Percentiles rank a stretch among this genome's conserved stretches.
phyloP scores from a whole-genome alignment of 2,329 filamentous ascomycete genomes.

The Fusarium sp. region DNA sequence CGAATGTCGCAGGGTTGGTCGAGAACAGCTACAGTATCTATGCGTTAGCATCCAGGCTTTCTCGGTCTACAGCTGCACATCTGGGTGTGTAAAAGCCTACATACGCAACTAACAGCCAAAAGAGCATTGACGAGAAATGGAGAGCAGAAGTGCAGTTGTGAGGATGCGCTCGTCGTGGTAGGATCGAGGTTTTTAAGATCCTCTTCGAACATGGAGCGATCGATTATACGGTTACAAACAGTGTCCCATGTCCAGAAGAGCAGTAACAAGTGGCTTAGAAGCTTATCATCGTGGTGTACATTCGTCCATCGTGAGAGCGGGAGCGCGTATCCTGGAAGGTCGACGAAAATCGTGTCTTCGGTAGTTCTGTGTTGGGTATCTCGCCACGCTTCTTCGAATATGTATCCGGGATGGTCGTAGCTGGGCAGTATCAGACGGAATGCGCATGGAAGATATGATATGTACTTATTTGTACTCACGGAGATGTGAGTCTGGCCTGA shows the following conservation, averaged over 20 bases:
- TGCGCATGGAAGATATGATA: too few species aligned
- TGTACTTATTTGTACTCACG: slow-evolving; percentile 7
- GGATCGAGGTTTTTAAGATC: slow-evolving; percentile 30
- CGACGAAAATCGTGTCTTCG: slow-evolving; percentile 9
- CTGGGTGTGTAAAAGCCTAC: not conserved
- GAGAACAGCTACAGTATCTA: slow-evolving; percentile 16
- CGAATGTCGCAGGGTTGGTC: slow-evolving; percentile 19
- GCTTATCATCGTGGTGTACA: slow-evolving; percentile 20
- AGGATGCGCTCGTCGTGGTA: not conserved
- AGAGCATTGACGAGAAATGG: slow-evolving; percentile 41
- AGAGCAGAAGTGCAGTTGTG: slow-evolving; percentile 31
- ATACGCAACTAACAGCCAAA: slow-evolving; percentile 40
- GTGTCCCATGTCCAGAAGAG: slow-evolving; percentile 39
- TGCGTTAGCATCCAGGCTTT: not conserved
- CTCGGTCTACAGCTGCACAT: not conserved
- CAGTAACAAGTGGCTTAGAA: slow-evolving; percentile 26
- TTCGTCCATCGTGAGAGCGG: slow-evolving; percentile 36
- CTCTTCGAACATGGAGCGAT: slow-evolving; percentile 32
- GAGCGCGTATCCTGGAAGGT: slow-evolving; percentile 18
- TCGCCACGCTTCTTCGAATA: slow-evolving; percentile 22
- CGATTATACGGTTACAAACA: slow-evolving; percentile 27
- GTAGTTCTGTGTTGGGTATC: not conserved
- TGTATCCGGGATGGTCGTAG: not conserved
- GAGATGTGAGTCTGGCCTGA: slow-evolving; percentile 15
- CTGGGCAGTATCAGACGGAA: slow-evolving; percentile 3